Evolutionary conservation across 257 asterid species (phyloP).

Genomic region (Nemophila menziesii): DNA sequence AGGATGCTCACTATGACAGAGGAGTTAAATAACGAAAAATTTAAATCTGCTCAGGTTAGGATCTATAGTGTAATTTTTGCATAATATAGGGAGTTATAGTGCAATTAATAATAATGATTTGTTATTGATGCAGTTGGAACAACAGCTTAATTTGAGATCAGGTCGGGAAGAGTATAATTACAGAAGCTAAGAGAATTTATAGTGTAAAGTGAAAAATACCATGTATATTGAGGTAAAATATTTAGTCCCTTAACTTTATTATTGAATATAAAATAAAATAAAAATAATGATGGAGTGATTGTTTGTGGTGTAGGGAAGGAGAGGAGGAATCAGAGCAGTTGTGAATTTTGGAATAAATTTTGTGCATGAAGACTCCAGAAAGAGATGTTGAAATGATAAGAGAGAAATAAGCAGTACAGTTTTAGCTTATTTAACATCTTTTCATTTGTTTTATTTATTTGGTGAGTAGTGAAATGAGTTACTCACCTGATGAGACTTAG

Average conservation of each 20-base stretch:
- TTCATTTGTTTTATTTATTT: slow-evolving; percentile 8
- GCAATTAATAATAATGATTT: slow-evolving; percentile 3
- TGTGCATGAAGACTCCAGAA: slow-evolving; percentile 17
- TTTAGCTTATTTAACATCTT: not conserved
- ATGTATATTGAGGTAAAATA: slow-evolving; percentile 43
- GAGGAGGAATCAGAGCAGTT: slow-evolving; percentile 15
- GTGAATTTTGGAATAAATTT: slow-evolving; percentile 12
- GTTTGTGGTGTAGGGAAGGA: slow-evolving; percentile 1
- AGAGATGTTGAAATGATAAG: slow-evolving; percentile 10
- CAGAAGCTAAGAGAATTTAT: slow-evolving; percentile 48
- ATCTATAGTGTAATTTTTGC: not conserved
- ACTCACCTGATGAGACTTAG: not conserved
- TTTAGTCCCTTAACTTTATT: no score
- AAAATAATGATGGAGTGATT: no score
- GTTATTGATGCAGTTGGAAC: slow-evolving; percentile 61
- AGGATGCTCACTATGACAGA: slow-evolving; percentile 81
- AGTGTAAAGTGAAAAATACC: slow-evolving; percentile 25
- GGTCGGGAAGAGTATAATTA: slow-evolving; percentile 52
- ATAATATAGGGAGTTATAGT: not conserved
- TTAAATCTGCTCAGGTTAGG: slow-evolving; percentile 67
- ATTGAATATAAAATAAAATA: no score
- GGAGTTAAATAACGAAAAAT: slow-evolving; percentile 67
- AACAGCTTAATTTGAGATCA: slow-evolving; percentile 39
- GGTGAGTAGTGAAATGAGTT: not conserved
- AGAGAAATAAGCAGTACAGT: slow-evolving; percentile 16